Evolutionary conservation across 2,329 filamentous ascomycete species (phyloP), one percentile per base, ranked within the genome.

Genomic region (Cladophialophora chaetospira): DNA sequence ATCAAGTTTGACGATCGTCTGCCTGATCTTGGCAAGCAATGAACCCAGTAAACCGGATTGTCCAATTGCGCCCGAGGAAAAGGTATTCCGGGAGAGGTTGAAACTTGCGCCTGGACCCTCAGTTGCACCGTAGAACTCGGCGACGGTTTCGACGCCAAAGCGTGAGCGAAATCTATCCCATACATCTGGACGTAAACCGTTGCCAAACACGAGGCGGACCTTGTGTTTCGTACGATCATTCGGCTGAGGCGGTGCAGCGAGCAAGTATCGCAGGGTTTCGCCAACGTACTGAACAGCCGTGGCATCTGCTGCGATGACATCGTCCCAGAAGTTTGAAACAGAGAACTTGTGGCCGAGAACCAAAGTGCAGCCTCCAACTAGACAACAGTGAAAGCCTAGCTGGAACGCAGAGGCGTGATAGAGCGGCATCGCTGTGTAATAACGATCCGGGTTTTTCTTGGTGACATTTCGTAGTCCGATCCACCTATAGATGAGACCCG

Each of bases 371-470:
- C 86, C 87, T 0, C 74, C 72, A 52, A 80, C 70, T 28, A 94
- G 71, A 21, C 82, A 80, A 44, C 83, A 77, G 45, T 80, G 72
- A 55, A 92, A 82, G 21, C 87, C 89, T 40, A 96, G 79, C 5
- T 94, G 65, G 3, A 83, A 76, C 10, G 88, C 91, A 0, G 91
- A 90, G 36, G 88, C 87, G 75, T 96, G 91, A 69, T 96, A 96
- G 5, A 96, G 79, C 0, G 91, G 91, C 89, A 96, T 95, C 55
- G 87, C 86, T 10, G 89, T 92, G 68, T 91, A 93, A 68, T 90
- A 85, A 29, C 88, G 79, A 67, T 95, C 91, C 1, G 78, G 77
- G 1, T 76, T 72, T 10, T 75, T 79, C 11, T 45, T 45, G 1
- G 56, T 63, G 15, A 64, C 64, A 9, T 56, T 44, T 8, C 54